Evolutionary conservation across 352 stramenopile species (phyloP), one percentile per base, ranked within the genome.

Genomic region (Globisporangium uncinulatum): DNA sequence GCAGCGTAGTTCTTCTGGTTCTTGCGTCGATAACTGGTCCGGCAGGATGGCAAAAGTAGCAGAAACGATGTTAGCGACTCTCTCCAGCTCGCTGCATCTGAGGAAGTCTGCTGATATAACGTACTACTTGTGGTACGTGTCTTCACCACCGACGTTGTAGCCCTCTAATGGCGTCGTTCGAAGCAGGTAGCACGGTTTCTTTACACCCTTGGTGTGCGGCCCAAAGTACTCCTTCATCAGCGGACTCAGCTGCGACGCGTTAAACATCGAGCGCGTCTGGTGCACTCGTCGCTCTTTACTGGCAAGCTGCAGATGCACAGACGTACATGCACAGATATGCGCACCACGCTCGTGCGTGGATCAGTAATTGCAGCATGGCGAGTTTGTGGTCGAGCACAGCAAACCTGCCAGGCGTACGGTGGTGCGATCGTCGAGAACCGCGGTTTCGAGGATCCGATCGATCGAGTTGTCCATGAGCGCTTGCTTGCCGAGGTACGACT

Each of bases 121-220:
- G 37, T 74, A 92, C 79, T 71, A 73, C 60, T 85, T 86, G 64
- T 80, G 74, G 53, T 79, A 93, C n/a, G 84, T 95, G 41, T 89
- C 86, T 50, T 91, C 78, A 8, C 86, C 86, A 7, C 86, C 85
- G 11, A 90, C 85, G 10, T 74, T 61, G 57, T 85, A 95, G 32
- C 83, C 70, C 14, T 73, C 65, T 4, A 83, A 61, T 3, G 86
- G 86, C 6, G 79, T 88, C 31, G 86, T 96, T 19, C 86, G 84
- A 36, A 87, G 57, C 21, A 96, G 57, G 46, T 82, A 89, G 59
- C 74, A 86, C 24, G 70, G 72, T 52, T 87, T 88, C 65, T 87
- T 89, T 7, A 77, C 57, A 52, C 68, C 83, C 57, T 76, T 82
- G 32, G 54, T 79, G 37, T 79, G 74, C 1, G 74, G 75, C 3